These are phyloP conservation scores for Candida koratica DNA, from an alignment of 805 yeast genomes.

Conservation along the genomic window DNA sequence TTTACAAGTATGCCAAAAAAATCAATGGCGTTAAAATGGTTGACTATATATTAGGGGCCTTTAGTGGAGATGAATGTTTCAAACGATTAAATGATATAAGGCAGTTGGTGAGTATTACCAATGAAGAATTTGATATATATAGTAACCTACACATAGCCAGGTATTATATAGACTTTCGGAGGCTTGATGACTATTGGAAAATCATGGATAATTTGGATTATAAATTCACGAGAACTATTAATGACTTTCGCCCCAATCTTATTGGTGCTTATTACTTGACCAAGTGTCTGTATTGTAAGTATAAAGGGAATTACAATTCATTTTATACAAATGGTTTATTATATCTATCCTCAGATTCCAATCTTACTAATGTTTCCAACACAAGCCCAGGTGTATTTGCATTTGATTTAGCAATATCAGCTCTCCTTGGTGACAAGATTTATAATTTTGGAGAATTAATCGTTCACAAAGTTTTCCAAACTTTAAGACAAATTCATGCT, in stretches of 20 bases:
- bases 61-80: constrained; percentile 31
- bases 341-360: constrained; percentile 51
- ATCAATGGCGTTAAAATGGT: constrained; percentile 78
- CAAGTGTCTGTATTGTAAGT: constrained; percentile 69
- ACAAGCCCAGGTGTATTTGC: constrained; percentile 43
- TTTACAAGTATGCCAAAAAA: constrained; percentile 60
- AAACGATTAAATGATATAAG: constrained; percentile 36
- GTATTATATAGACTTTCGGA: constrained; percentile 52
- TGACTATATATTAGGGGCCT: constrained; percentile 60
- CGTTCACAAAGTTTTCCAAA: constrained; percentile 74
- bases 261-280: constrained; percentile 82
- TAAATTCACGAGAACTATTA: constrained; percentile 27
- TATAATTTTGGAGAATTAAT: constrained; percentile 95
- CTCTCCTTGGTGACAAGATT: constrained; percentile 84
- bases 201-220: constrained; percentile 59
- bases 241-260: constrained; percentile 47
- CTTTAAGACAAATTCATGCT: constrained; percentile 45
- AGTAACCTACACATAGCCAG: constrained; percentile 67
- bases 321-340: constrained; percentile 80
- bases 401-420: constrained; percentile 78
- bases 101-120: constrained; percentile 36
- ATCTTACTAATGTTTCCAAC: constrained; percentile 6
- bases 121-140: constrained; percentile 20
- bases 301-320: constrained; percentile 71
- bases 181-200: constrained; percentile 57